Evolutionary conservation across 2,329 filamentous ascomycete genomes (phyloP).

Genomic region (Pestalotiopsis sp.): DNA sequence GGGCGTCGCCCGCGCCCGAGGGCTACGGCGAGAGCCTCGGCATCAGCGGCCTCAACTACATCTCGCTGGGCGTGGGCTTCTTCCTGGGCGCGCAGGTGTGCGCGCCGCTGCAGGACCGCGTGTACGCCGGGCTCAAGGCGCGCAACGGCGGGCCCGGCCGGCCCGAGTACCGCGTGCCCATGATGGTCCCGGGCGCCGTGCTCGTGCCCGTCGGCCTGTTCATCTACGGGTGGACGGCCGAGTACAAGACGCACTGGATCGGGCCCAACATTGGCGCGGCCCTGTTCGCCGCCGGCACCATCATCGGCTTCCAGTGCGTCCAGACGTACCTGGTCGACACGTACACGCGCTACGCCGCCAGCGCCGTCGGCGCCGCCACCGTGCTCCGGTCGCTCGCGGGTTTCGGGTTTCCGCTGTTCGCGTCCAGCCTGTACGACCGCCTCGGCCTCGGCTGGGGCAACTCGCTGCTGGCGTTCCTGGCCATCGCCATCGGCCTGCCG

Average conservation of each 20-base stretch:
- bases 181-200: constrained; percentile 44
- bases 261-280: constrained; percentile 46
- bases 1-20: constrained; percentile 30
- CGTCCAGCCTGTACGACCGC: constrained; percentile 45
- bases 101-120: constrained; percentile 47
- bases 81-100: constrained; percentile 41
- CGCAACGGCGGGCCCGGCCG: constrained; percentile 38
- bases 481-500: constrained; percentile 52
- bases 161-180: constrained; percentile 46
- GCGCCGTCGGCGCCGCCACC: constrained; percentile 46
- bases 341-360: constrained; percentile 49
- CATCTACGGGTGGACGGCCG: constrained; percentile 49
- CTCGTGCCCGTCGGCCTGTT: constrained; percentile 47
- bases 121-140: constrained; percentile 46
- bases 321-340: constrained; percentile 51
- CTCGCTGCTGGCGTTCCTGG: constrained; percentile 49
- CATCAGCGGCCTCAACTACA: constrained; percentile 40
- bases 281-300: constrained; percentile 40
- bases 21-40: constrained; percentile 36
- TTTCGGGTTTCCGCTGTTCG: constrained; percentile 56
- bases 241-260: constrained; percentile 47
- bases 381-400: constrained; percentile 51
- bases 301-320: constrained; percentile 47
- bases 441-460: constrained; percentile 52
- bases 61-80: constrained; percentile 38